Conservation (phyloP, 1,284 basidiomycete species). For the Cryptococcus jaspeensis region DNA sequence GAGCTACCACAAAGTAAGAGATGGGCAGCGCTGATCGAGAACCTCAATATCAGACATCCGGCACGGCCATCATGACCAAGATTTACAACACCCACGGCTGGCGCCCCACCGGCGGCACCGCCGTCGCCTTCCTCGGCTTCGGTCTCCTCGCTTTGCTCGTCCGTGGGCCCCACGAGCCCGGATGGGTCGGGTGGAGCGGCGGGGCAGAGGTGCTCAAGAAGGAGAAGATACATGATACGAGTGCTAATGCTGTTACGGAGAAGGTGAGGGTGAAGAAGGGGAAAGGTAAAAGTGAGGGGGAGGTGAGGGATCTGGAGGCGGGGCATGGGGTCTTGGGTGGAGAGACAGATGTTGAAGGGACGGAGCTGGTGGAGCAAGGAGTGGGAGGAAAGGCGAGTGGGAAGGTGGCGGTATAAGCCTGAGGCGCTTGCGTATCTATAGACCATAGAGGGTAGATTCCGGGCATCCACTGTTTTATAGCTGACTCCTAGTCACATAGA, state of each 20-base stretch:
- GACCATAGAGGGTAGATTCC: too few species aligned
- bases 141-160: slow-evolving; percentile 26
- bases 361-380: too few species aligned
- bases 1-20: too few species aligned
- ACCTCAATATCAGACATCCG: slow-evolving; percentile 54
- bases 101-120: slow-evolving; percentile 59
- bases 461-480: too few species aligned
- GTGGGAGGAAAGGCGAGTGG: too few species aligned
- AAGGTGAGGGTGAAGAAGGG: slow-evolving; percentile 11
- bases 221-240: slow-evolving; percentile 30
- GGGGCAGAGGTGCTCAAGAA: slow-evolving; percentile 31
- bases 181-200: slow-evolving; percentile 45
- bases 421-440: too few species aligned
- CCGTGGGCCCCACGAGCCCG: slow-evolving; percentile 40
- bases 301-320: too few species aligned
- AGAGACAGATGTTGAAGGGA: too few species aligned
- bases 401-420: too few species aligned
- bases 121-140: slow-evolving; percentile 57
- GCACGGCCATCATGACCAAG: slow-evolving; percentile 62
- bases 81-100: slow-evolving; percentile 64
- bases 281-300: not conserved
- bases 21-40: not conserved
- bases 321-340: too few species aligned
- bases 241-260: slow-evolving; percentile 36
- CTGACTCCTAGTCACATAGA: too few species aligned